Percentiles rank a stretch among this genome's conserved stretches.
These are phyloP conservation scores for Cladosporium cucumerinum DNA, from an alignment of 2,329 filamentous ascomycete genomes.

Conservation along the genomic window DNA sequence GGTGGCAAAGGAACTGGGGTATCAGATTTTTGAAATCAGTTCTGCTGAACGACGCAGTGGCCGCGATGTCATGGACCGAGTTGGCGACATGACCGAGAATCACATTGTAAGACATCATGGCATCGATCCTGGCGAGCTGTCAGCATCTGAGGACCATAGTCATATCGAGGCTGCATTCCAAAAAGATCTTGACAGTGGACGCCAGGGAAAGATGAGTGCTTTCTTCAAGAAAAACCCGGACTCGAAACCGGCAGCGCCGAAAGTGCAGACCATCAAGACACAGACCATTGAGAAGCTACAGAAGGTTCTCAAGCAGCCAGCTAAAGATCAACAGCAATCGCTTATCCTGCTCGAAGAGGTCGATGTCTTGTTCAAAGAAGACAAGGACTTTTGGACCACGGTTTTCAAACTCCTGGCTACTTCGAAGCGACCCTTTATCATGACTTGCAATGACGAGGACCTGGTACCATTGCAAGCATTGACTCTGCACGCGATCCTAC, in stretches of 20 bases:
- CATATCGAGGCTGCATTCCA: constrained; percentile 46
- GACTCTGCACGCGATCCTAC: constrained; percentile 80
- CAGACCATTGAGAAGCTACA: constrained; percentile 27
- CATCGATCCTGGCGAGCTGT: constrained; percentile 24
- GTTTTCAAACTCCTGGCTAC: constrained; percentile 73
- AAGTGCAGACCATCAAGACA: constrained; percentile 24
- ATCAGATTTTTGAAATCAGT: constrained; percentile 95
- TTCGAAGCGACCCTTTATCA: constrained; percentile 86
- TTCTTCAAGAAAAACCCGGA: constrained; percentile 66
- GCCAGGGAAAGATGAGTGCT: constrained; percentile 73
- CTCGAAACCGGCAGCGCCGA: constrained; percentile 26
- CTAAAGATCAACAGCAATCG: constrained; percentile 74
- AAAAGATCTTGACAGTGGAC: constrained; percentile 61
- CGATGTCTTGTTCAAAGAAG: constrained; percentile 90
- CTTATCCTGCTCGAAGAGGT: constrained; percentile 92
- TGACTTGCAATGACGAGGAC: constrained; percentile 92
- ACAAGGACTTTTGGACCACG: constrained; percentile 90
- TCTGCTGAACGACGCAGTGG: constrained; percentile 77
- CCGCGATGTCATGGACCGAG: constrained; percentile 83
- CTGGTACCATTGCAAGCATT: constrained; percentile 71
- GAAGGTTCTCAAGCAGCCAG: constrained; percentile 36
- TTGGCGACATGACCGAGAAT: constrained; percentile 96
- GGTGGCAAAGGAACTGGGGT: constrained; percentile 84
- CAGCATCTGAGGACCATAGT: constrained; percentile 37
- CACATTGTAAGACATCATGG: constrained; percentile 69